These are phyloP conservation scores for Podaxis mareebaensis DNA, from an alignment of 768 basidiomycete genomes.

Conservation along the genomic window DNA sequence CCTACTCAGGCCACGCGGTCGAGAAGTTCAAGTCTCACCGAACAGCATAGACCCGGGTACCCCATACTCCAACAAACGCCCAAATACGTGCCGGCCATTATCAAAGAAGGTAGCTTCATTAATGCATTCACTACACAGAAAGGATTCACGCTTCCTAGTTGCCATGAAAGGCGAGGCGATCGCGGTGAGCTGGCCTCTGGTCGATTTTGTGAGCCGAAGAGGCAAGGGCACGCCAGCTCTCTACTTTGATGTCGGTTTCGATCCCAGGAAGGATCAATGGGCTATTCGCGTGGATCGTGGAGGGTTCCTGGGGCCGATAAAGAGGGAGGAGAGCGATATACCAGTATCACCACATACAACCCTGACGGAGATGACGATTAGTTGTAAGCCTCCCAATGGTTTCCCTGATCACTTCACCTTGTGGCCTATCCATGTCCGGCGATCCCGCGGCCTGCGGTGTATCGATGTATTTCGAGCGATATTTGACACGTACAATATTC, in stretches of 20 bases:
- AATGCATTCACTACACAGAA: background rate
- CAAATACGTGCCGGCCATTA: conserved; percentile 31
- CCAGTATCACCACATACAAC: conserved; percentile 42
- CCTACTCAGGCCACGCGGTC: conserved; percentile 2
- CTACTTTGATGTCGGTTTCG: conserved; percentile 53
- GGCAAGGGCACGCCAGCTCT: conserved; percentile 34
- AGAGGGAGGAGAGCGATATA: conserved; percentile 40
- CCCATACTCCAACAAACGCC: conserved; percentile 15
- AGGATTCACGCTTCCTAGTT: conserved; percentile 21
- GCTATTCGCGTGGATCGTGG: conserved; percentile 27
- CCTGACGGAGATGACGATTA: conserved; percentile 52
- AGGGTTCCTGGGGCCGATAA: conserved; percentile 25
- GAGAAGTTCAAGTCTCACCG: conserved; percentile 16
- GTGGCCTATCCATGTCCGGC: conserved; percentile 45
- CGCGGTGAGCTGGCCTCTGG: conserved; percentile 49
- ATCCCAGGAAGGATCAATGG: conserved; percentile 31
- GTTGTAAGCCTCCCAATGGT: conserved; percentile 5
- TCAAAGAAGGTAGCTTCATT: conserved; percentile 23
- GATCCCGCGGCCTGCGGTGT: conserved; percentile 46
- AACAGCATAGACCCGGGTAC: conserved; percentile 3
- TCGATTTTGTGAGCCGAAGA: conserved; percentile 37
- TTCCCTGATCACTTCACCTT: conserved; percentile 36
- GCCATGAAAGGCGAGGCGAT: conserved; percentile 41
- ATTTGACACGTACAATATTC: conserved; percentile 45
- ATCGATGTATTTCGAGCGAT: conserved; percentile 63